phyloP scores from a whole-genome alignment of 805 yeast species.

The Spathaspora hagerdaliae region DNA sequence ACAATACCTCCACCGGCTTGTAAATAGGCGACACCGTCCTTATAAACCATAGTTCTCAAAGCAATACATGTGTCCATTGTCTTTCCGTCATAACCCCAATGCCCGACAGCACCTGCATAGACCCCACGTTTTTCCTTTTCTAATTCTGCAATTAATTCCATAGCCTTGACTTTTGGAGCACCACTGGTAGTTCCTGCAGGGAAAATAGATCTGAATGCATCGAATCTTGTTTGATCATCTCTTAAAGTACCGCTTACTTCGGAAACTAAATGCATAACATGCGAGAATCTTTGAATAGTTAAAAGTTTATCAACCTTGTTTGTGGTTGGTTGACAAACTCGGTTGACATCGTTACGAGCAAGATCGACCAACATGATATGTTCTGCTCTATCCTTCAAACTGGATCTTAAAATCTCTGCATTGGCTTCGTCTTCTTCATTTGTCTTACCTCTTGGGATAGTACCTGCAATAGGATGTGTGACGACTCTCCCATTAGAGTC shows the following conservation, averaged over 20 bases:
- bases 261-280: conserved; percentile 94
- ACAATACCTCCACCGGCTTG: conserved; percentile 99
- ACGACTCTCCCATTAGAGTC: conserved; percentile 69
- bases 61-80: conserved; percentile 98
- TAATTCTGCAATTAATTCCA: conserved; percentile 87
- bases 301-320: conserved; percentile 85
- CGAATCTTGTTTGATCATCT: conserved; percentile 81
- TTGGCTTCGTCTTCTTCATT: conserved; percentile 85
- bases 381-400: conserved; percentile 92
- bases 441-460: conserved; percentile 86
- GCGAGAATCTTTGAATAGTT: conserved; percentile 90
- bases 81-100: conserved; percentile 94
- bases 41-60: conserved; percentile 91
- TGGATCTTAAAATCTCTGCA: conserved; percentile 68
- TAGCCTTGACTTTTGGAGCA: conserved; percentile 95
- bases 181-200: conserved; percentile 99
- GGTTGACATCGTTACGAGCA: conserved; percentile 93
- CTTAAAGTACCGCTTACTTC: conserved; percentile 92
- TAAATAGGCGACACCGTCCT: conserved; percentile 83
- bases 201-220: conserved; percentile 95
- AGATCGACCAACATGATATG: conserved; percentile 98
- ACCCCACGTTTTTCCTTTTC: conserved; percentile 94
- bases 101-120: conserved; percentile 98
- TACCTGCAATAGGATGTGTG: conserved; percentile 98
- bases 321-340: conserved; percentile 85